These are phyloP conservation scores for Solanum corneliomulleri DNA, from an alignment of 257 asterid genomes.

Conservation along the genomic window DNA sequence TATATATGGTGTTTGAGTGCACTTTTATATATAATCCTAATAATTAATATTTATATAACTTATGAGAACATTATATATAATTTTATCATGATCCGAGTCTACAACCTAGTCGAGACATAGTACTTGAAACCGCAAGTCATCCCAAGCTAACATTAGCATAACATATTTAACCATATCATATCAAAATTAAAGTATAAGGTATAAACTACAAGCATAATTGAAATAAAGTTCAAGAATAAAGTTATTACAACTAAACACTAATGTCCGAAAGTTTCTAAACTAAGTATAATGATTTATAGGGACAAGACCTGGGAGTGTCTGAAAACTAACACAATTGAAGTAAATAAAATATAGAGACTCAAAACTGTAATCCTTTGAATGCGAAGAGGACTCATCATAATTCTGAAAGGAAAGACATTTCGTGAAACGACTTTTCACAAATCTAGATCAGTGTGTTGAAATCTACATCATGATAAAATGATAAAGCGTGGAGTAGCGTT, in stretches of 20 bases:
- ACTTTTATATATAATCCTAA: background rate
- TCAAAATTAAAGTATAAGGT: no score
- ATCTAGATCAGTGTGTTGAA: background rate
- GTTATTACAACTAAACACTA: no score
- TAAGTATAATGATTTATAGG: background rate
- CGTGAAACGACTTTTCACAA: background rate
- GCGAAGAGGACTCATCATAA: background rate
- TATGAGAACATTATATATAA: no score
- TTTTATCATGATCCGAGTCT: no score
- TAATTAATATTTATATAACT: no score
- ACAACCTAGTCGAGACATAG: background rate
- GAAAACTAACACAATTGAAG: background rate
- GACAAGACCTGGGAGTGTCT: background rate
- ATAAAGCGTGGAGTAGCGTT: background rate
- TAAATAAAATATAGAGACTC: background rate
- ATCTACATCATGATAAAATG: background rate
- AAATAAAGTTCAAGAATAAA: no score
- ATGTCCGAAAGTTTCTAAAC: no score
- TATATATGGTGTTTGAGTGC: background rate
- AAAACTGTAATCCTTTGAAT: background rate
- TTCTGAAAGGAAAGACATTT: background rate
- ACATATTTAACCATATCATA: background rate
- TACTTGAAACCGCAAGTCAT: background rate
- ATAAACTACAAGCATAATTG: background rate
- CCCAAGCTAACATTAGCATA: no score